Percentiles rank a stretch among this genome's conserved stretches.
Conservation (phyloP, 2,329 filamentous ascomycete genomes). For the Diaporthe helianthi region DNA sequence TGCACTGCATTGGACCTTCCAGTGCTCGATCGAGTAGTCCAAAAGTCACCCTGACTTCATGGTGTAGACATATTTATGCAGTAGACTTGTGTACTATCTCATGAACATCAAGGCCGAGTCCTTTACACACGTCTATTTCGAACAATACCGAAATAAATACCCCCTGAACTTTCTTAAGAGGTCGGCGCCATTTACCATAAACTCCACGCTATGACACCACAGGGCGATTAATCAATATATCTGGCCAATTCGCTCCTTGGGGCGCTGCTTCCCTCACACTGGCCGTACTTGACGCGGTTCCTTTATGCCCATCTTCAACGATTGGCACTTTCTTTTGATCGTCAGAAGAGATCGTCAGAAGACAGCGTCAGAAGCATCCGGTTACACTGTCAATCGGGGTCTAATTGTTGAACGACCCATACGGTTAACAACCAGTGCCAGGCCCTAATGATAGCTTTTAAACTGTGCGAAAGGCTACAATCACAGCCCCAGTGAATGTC, state of each 20-base stretch:
- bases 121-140: background rate
- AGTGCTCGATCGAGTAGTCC: too few relatives aligned
- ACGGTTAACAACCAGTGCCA: background rate
- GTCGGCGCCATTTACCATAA: background rate
- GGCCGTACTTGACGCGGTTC: background rate
- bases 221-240: background rate
- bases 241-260: background rate
- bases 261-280: background rate
- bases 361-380: background rate
- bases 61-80: too few relatives aligned
- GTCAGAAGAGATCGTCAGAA: background rate
- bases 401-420: background rate
- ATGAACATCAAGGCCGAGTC: too few relatives aligned
- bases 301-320: background rate
- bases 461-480: background rate
- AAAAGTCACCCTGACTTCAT: background rate
- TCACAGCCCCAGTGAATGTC: constrained; percentile 77
- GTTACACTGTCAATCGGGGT: background rate
- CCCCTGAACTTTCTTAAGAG: background rate
- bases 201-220: constrained; percentile 25
- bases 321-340: background rate
- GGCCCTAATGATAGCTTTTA: background rate
- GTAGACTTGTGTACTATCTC: too few relatives aligned
- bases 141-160: background rate
- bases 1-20: background rate